phyloP scores from a whole-genome alignment of 2,329 filamentous ascomycete species.

The Ophiognomonia clavigignenti-juglandacearum region DNA sequence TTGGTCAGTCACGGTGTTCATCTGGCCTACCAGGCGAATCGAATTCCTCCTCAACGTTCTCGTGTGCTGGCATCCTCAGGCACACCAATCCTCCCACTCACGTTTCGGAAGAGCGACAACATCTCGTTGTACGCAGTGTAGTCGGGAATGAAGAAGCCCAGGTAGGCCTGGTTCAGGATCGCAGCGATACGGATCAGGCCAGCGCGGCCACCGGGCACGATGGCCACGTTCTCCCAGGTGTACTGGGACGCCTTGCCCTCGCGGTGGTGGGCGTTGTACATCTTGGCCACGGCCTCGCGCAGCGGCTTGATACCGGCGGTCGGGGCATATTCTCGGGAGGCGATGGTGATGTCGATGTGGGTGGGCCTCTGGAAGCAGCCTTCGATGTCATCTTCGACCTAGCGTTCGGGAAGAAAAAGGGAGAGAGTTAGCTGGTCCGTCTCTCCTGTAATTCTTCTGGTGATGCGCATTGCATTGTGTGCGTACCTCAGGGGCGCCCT shows the following conservation, averaged over 20 bases:
- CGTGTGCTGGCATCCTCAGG: neutral
- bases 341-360: constrained; percentile 71
- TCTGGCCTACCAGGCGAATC: neutral
- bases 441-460: too few species aligned
- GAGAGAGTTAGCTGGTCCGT: neutral
- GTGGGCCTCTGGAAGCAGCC: constrained; percentile 82
- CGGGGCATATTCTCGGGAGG: constrained; percentile 83
- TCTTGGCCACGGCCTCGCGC: constrained; percentile 78
- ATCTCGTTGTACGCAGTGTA: constrained; percentile 98
- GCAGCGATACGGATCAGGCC: constrained; percentile 93
- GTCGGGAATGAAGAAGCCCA: constrained; percentile 91
- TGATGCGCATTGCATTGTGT: neutral
- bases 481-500: constrained; percentile 17
- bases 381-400: constrained; percentile 83
- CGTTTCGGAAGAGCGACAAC: constrained; percentile 89
- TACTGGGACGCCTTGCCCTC: constrained; percentile 85
- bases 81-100: constrained; percentile 30
- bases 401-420: neutral
- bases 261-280: constrained; percentile 92
- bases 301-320: constrained; percentile 91
- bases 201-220: constrained; percentile 88
- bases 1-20: neutral
- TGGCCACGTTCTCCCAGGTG: constrained; percentile 96
- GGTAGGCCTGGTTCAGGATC: constrained; percentile 85
- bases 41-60: too few species aligned